Evolutionary conservation across 257 asterid species (phyloP).

Genomic region (Jacaranda copaia): DNA sequence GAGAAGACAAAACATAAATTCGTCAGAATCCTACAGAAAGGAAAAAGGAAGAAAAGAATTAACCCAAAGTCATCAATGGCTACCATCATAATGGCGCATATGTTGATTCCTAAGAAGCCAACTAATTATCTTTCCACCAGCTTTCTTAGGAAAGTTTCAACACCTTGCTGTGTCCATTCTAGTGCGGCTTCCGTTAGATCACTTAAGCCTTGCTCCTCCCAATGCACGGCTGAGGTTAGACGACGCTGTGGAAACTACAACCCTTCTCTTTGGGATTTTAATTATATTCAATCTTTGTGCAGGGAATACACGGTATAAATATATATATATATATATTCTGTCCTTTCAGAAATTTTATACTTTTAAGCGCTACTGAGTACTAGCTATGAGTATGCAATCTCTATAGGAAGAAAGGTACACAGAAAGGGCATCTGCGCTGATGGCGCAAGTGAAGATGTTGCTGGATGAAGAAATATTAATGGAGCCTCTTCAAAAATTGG

Average conservation of each 20-base stretch:
- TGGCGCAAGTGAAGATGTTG: constrained; percentile 33
- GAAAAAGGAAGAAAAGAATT: too few species aligned
- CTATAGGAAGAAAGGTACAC: constrained; percentile 24
- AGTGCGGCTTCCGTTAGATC: too few species aligned
- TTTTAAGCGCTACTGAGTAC: neutral
- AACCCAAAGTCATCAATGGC: too few species aligned
- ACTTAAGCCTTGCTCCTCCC: too few species aligned
- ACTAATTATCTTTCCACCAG: too few species aligned
- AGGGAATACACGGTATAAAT: constrained; percentile 23
- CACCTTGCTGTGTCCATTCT: too few species aligned
- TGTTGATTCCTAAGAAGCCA: too few species aligned
- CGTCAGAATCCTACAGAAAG: too few species aligned
- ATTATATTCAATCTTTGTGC: constrained; percentile 22
- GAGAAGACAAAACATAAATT: too few species aligned
- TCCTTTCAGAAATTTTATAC: neutral
- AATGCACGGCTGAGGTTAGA: too few species aligned
- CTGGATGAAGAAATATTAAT: neutral
- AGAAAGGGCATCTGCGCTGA: constrained; percentile 9
- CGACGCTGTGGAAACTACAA: constrained; percentile 37
- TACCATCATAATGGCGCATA: too few species aligned
- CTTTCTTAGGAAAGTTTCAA: too few species aligned
- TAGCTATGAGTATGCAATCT: neutral
- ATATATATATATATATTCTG: neutral
- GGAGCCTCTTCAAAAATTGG: constrained; percentile 25
- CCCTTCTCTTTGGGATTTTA: constrained; percentile 33